Evolutionary conservation across 768 basidiomycete genomes (phyloP).

Genomic region (Mrakia hoshinonis): DNA sequence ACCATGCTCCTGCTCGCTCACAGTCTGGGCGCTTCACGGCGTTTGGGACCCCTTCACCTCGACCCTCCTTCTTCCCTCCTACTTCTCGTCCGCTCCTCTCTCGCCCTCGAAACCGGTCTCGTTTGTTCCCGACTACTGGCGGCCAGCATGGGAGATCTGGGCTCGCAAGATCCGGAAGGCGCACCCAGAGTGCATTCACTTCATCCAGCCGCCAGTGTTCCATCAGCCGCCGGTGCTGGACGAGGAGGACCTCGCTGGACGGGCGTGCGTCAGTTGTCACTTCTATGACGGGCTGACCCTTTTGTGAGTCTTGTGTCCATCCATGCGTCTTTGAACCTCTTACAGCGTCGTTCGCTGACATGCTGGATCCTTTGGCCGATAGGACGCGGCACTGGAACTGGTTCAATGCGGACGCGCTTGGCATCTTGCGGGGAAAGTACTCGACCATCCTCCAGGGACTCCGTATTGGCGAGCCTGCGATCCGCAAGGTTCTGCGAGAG

Average conservation of each 20-base stretch:
- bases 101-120: slow-evolving; percentile 29
- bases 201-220: slow-evolving; percentile 39
- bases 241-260: slow-evolving; percentile 32
- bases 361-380: not conserved
- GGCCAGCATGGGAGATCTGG: slow-evolving; percentile 35
- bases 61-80: slow-evolving; percentile 33
- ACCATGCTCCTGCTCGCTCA: too few relatives aligned
- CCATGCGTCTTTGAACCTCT: not conserved
- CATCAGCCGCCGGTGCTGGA: slow-evolving; percentile 36
- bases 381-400: slow-evolving; percentile 39
- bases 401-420: slow-evolving; percentile 76
- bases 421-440: slow-evolving; percentile 63
- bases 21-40: slow-evolving; percentile 42
- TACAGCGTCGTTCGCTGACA: too few relatives aligned
- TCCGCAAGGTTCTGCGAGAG: slow-evolving; percentile 68
- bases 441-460: slow-evolving; percentile 57
- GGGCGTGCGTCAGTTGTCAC: slow-evolving; percentile 36
- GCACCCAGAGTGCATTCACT: slow-evolving; percentile 39
- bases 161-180: slow-evolving; percentile 32
- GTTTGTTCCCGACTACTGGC: slow-evolving; percentile 37
- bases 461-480: slow-evolving; percentile 71
- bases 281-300: slow-evolving; percentile 42
- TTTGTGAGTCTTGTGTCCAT: slow-evolving; percentile 30
- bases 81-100: slow-evolving; percentile 33
- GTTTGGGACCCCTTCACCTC: slow-evolving; percentile 36